Base-by-base conservation (phyloP, 768 basidiomycete species). In the Amanita inopinata region DNA sequence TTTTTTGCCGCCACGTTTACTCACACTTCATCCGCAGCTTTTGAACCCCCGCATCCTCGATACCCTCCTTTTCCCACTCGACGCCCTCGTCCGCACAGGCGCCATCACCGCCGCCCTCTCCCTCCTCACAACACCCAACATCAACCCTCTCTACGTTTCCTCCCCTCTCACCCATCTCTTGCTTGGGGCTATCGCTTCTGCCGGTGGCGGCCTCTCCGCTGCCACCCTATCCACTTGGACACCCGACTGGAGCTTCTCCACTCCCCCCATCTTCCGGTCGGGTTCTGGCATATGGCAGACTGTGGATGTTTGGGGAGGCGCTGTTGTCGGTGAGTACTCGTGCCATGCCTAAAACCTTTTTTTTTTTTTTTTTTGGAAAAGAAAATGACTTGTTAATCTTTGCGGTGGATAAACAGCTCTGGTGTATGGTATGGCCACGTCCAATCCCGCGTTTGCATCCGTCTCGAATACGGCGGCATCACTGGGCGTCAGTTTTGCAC, bases 221-320 rank as follows among this genome's bases (percentile, higher is more conserved):
- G 62, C 64, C 8, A 71, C 72, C 0, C 53, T 76, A 15, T 57
- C 58, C 2, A 57, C 67, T 2, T 73, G 67, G 69, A 61, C 62
- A 0, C 51, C 64, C 0, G 53, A 61, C 30, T 76, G 74, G 74
- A 50, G 59, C 2, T 57, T 74, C 40, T 57, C 59, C 12, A 71
- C 68, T 0, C 74, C 74, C 2, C 67, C 67, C 0, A 54, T 72
- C 17, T 58, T 76, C 9, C 61, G 64, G 17, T 56, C 56, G 8
- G 67, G 61, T 4, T 65, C 62, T 2, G 62, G 64, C 33, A 34
- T 63, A 38, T 61, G 62, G 46, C 64, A 59, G 5, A 69, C 66
- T 1, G 52, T 74, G 12, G 74, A 75, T 49, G 53, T 74, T 0
- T 75, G 73, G 74, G 71, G 63, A 42, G 74, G 74, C 28, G 63